Base-by-base conservation (phyloP, 2,329 filamentous ascomycete species). In the Colletotrichum spinosum region DNA sequence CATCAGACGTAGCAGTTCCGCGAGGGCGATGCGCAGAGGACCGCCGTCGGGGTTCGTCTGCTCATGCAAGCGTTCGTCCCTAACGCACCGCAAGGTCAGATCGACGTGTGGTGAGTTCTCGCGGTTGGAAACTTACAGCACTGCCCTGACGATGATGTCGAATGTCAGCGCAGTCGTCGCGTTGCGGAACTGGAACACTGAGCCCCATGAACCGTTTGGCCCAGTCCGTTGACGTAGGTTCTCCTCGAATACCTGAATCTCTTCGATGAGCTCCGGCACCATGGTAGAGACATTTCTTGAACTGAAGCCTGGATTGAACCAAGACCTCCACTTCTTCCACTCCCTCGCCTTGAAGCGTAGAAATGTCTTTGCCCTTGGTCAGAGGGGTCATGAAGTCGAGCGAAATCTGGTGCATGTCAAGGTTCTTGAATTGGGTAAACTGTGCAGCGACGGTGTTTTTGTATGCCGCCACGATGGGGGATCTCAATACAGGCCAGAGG, bases 231-330 rank as follows among this genome's bases (percentile, higher is more conserved):
- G 42, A 7, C 15, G 13, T 13, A 64, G 33, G 10, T 54, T 64
- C 5, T 54, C 50, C 17, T 42, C 49, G 17, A 64, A 60, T 11
- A 50, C 55, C 6, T 45, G 37, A 7, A 56, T 53, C 15, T 62
- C 57, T 15, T 65, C 57, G 8, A 62, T 46, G 5, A 65, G 46
- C 11, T 51, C 56, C 5, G 62, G 62, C 2, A 61, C 51, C 42
- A 65, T 55, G 11, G 52, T 51, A 0, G 39, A 55, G 0, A 55
- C 39, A 33, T 63, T 63, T 3, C 60, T 64, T 11, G 53, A 46
- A 15, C 39, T 38, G 41, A 81, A 81, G 1, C 74, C 77, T 0
- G 75, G 77, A 25, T 72, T 80, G 25, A 80, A 73, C 41, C 72
- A 60, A 42, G 65, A 70, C 61, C 54, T 75, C 73, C 75, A 79